A percentile compares a stretch with the other conserved stretches of the same genome.
These are phyloP conservation scores for Cnidoscolus chayamansa DNA, from an alignment of 441 rosid species.

Conservation along the genomic window DNA sequence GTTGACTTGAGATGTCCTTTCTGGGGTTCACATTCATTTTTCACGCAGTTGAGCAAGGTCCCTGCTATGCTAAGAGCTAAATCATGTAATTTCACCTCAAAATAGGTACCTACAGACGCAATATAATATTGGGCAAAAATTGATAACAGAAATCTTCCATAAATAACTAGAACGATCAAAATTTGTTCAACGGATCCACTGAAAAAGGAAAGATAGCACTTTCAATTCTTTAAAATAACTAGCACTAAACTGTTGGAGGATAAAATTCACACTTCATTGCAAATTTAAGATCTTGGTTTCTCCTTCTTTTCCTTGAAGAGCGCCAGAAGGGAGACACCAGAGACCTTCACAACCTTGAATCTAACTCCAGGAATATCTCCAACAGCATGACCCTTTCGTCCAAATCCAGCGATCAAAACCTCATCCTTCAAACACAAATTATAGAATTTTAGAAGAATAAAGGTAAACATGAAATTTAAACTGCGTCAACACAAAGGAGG, in stretches of 20 bases:
- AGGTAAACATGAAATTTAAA: not conserved
- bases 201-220: slow-evolving; percentile 13
- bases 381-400: slow-evolving; percentile 75
- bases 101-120: too few species aligned
- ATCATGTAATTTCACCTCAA: too few species aligned
- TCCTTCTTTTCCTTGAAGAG: slow-evolving; percentile 86
- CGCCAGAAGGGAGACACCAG: slow-evolving; percentile 73
- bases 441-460: not conserved
- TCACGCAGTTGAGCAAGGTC: too few species aligned
- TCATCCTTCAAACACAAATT: slow-evolving; percentile 45
- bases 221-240: slow-evolving; percentile 15
- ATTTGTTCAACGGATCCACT: slow-evolving; percentile 26
- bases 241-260: slow-evolving; percentile 2
- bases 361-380: slow-evolving; percentile 86
- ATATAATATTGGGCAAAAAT: not conserved
- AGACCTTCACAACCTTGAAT: slow-evolving; percentile 79
- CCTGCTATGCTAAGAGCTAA: too few species aligned
- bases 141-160: slow-evolving; percentile 9
- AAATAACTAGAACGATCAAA: slow-evolving; percentile 16
- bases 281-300: slow-evolving; percentile 68
- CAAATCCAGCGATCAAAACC: slow-evolving; percentile 79
- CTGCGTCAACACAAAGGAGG: not conserved
- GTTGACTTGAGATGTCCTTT: too few species aligned
- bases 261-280: not conserved
- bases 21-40: too few species aligned